Evolutionary conservation across 139 green algal genomes (phyloP).

Genomic region (Chlamydomonas sp.): DNA sequence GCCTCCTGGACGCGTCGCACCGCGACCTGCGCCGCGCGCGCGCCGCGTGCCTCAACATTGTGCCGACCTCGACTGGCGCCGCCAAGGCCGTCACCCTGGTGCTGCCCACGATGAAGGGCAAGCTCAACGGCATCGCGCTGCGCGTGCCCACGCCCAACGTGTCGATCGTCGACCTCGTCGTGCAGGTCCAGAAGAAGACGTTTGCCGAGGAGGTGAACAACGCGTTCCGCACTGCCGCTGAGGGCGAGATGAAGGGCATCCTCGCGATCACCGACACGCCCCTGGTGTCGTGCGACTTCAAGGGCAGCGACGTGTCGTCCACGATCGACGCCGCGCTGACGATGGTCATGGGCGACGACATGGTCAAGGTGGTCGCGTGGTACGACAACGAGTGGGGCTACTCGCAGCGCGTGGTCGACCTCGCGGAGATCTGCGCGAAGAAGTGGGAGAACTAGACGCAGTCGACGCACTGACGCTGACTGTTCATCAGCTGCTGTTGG

Average conservation of each 20-base stretch:
- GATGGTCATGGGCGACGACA: constrained; percentile 99
- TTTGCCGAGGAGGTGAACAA: constrained; percentile 98
- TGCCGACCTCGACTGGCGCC: constrained; percentile 97
- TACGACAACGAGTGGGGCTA: constrained; percentile 98
- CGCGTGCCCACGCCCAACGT: constrained; percentile 98
- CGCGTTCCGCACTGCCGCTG: constrained; percentile 84
- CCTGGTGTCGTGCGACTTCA: constrained; percentile 95
- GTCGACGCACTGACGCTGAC: too few species aligned
- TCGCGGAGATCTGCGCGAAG: constrained; percentile 75
- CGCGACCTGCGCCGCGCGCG: constrained; percentile 93
- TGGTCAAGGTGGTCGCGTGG: constrained; percentile 87
- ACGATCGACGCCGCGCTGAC: constrained; percentile 95
- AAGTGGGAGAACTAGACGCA: too few species aligned
- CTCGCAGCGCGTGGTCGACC: constrained; percentile 91
- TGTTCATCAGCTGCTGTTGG: too few species aligned
- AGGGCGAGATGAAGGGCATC: constrained; percentile 81
- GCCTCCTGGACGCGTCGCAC: constrained; percentile 96
- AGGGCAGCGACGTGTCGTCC: constrained; percentile 71
- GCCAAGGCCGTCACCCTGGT: constrained; percentile 97
- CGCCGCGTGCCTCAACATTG: constrained; percentile 96
- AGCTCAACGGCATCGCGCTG: constrained; percentile 96
- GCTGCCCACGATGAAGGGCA: constrained; percentile 87
- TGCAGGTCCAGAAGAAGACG: constrained; percentile 99
- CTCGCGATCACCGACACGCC: constrained; percentile 86
- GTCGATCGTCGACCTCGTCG: constrained; percentile 95